Percentiles rank a stretch among this genome's conserved stretches.
These are phyloP conservation scores for Wickerhamiella galacta DNA, from an alignment of 805 yeast genomes.

Conservation along the genomic window DNA sequence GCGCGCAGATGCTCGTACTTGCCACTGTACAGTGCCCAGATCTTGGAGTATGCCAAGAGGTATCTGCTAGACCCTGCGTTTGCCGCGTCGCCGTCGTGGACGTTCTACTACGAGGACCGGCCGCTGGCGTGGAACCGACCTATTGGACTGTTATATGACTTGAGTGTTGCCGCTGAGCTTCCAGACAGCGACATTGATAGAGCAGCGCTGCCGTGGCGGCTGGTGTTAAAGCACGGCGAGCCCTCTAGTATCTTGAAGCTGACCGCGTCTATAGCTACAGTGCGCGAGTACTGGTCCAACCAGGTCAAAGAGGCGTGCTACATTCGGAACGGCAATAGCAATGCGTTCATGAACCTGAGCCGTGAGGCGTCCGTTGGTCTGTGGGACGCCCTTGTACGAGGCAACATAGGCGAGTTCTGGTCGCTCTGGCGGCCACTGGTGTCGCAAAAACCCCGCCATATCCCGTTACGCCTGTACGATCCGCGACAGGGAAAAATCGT, in stretches of 20 bases:
- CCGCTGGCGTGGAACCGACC: conserved; percentile 12
- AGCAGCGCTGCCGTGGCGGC: conserved; percentile 28
- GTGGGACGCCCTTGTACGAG: conserved; percentile 27
- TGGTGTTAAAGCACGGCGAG: conserved; percentile 28
- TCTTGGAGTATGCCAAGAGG: conserved; percentile 9
- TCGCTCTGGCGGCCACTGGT: conserved; percentile 12
- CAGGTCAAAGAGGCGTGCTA: conserved; percentile 71
- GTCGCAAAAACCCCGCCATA: conserved; percentile 8
- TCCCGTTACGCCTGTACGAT: conserved; percentile 21
- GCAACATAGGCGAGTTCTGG: conserved; percentile 18
- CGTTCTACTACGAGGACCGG: conserved; percentile 6
- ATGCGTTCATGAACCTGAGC: conserved; percentile 61
- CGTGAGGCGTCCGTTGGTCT: conserved; percentile 39
- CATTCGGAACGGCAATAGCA: conserved; percentile 60
- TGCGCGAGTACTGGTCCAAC: conserved; percentile 49
- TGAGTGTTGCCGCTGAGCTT: background rate
- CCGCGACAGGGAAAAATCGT: conserved; percentile 22
- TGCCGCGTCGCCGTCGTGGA: conserved; percentile 9
- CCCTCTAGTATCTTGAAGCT: conserved; percentile 26
- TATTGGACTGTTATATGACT: conserved; percentile 13
- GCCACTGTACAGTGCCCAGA: conserved; percentile 5
- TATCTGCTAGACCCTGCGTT: conserved; percentile 4
- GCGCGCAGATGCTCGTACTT: conserved; percentile 6
- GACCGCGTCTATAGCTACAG: conserved; percentile 17
- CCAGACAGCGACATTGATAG: background rate